A percentile compares a stretch with the other conserved stretches of the same genome.
These are phyloP conservation scores for cucumber (Cucumis sativus) DNA, from an alignment of 306 rosid species.

Conservation along the genomic window DNA sequence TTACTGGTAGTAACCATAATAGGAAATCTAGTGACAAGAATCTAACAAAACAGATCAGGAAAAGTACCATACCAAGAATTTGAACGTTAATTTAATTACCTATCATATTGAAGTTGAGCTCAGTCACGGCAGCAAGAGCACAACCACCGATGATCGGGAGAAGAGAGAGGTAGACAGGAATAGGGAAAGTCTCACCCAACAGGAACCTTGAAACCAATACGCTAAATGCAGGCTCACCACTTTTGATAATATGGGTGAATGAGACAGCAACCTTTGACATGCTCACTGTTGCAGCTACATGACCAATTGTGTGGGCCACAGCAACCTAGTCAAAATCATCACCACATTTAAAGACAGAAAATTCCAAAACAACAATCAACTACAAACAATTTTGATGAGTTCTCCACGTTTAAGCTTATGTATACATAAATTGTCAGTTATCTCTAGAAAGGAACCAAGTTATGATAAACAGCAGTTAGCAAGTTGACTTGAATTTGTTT, in stretches of 20 bases:
- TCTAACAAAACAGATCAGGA: background rate
- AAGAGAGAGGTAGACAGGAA: slow-evolving; percentile 66
- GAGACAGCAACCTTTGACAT: slow-evolving; percentile 99
- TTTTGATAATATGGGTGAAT: slow-evolving; percentile 93
- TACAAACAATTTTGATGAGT: background rate
- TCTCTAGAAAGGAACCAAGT: background rate
- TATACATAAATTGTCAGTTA: background rate
- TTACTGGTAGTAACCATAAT: background rate
- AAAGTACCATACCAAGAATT: background rate
- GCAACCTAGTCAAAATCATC: slow-evolving; percentile 46
- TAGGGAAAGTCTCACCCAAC: slow-evolving; percentile 82
- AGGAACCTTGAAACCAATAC: slow-evolving; percentile 81
- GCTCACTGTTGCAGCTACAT: slow-evolving; percentile 93
- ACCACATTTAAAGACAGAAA: background rate
- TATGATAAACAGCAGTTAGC: background rate
- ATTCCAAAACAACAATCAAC: background rate
- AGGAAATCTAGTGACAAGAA: background rate
- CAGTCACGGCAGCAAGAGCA: slow-evolving; percentile 93
- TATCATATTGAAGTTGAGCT: slow-evolving; percentile 92
- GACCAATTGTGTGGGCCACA: slow-evolving; percentile 94
- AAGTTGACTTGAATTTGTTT: background rate
- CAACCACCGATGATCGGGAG: slow-evolving; percentile 94
- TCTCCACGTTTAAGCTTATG: background rate
- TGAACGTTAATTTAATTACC: slow-evolving; percentile 29
- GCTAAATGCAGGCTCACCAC: slow-evolving; percentile 97